These are phyloP conservation scores for Gloeophyllum trabeum DNA, from an alignment of 768 basidiomycete species.

Conservation along the genomic window DNA sequence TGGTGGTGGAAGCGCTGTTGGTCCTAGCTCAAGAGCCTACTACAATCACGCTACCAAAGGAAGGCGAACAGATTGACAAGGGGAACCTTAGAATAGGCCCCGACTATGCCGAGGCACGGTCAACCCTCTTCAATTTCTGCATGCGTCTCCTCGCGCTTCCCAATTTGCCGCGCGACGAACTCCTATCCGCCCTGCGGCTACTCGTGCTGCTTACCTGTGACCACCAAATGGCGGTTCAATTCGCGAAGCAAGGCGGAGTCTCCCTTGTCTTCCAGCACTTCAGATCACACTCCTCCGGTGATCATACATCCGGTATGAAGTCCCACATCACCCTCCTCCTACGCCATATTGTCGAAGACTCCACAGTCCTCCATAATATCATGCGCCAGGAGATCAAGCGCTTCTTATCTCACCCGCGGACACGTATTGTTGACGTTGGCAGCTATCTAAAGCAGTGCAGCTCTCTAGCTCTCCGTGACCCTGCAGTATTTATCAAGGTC, in stretches of 20 bases:
- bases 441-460: constrained; percentile 69
- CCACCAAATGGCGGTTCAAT: constrained; percentile 46
- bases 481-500: constrained; percentile 62
- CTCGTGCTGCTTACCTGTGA: constrained; percentile 80
- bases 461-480: constrained; percentile 74
- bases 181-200: constrained; percentile 71
- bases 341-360: constrained; percentile 86
- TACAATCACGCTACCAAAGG: constrained; percentile 52
- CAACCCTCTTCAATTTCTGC: constrained; percentile 66
- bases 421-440: constrained; percentile 53
- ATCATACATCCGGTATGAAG: constrained; percentile 46
- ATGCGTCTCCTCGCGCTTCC: constrained; percentile 56
- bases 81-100: constrained; percentile 51
- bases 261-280: constrained; percentile 55
- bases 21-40: constrained; percentile 66
- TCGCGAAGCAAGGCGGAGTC: constrained; percentile 61
- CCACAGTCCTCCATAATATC: constrained; percentile 44
- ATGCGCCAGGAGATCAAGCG: constrained; percentile 80
- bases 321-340: constrained; percentile 80
- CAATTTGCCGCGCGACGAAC: constrained; percentile 65
- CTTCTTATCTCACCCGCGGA: constrained; percentile 67
- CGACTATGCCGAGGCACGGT: constrained; percentile 45
- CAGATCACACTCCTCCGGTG: constrained; percentile 41
- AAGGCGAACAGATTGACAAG: constrained; percentile 47
- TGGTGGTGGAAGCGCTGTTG: constrained; percentile 79